phyloP scores from a whole-genome alignment of 371 early-diverging fungal genomes.

The Mucor indicus region DNA sequence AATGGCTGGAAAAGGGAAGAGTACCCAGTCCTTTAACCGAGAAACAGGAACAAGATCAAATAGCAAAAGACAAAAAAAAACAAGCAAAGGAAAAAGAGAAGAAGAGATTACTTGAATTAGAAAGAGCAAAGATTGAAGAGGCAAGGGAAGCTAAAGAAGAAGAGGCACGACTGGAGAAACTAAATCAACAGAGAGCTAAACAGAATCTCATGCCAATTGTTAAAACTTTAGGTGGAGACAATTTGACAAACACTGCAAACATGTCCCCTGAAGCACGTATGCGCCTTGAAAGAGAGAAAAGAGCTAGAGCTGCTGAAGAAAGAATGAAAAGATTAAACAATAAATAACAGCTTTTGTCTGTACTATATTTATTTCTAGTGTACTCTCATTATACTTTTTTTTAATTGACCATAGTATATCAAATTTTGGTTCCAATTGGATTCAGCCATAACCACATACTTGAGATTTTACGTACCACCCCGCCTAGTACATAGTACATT shows the following conservation, averaged over 20 bases:
- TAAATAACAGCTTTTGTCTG: constrained; percentile 4
- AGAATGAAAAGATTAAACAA: constrained; percentile 38
- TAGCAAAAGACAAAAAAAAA: constrained; percentile 60
- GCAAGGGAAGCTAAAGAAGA: constrained; percentile 36
- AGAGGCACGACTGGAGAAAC: constrained; percentile 32
- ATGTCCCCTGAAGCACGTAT: constrained; percentile 77
- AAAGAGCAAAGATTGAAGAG: constrained; percentile 20
- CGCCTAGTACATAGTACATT: too few relatives aligned
- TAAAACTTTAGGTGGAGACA: constrained; percentile 18
- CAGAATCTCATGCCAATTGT: constrained; percentile 18
- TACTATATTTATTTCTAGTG: background rate
- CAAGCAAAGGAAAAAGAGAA: constrained; percentile 53
- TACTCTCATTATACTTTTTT: constrained; percentile 1
- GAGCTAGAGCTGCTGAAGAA: constrained; percentile 81
- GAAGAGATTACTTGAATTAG: constrained; percentile 34
- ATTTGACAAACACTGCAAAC: constrained; percentile 25
- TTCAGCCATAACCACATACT: too few relatives aligned
- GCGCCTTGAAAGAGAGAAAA: constrained; percentile 79
- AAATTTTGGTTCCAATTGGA: too few relatives aligned
- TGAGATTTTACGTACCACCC: too few relatives aligned
- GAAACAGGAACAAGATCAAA: constrained; percentile 69
- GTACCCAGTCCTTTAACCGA: constrained; percentile 79
- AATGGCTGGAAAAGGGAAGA: constrained; percentile 60
- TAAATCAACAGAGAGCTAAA: constrained; percentile 20
- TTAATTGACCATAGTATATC: too few relatives aligned